phyloP scores from a whole-genome alignment of 805 yeast genomes.

The Saccharomycopsis synnaedendra region DNA sequence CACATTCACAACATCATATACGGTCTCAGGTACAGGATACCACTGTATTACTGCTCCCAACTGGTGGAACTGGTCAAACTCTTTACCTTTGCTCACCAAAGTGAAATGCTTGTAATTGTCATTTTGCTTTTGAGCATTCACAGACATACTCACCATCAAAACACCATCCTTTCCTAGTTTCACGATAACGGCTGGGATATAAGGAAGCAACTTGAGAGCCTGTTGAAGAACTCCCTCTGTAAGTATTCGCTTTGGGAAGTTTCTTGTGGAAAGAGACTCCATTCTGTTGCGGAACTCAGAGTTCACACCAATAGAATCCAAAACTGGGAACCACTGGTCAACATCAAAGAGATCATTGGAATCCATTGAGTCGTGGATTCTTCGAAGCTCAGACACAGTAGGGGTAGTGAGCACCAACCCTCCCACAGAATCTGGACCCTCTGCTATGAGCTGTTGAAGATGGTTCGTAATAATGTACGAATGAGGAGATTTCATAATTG shows the following conservation, averaged over 20 bases:
- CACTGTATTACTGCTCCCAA: conserved; percentile 36
- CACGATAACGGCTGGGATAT: conserved; percentile 33
- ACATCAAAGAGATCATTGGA: conserved; percentile 33
- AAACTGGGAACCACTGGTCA: conserved; percentile 62
- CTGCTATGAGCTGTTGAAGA: background rate
- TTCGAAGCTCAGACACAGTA: conserved; percentile 48
- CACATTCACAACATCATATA: conserved; percentile 42
- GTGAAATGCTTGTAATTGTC: background rate
- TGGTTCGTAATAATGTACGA: conserved; percentile 30
- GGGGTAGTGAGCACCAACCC: conserved; percentile 37
- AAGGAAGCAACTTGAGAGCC: conserved; percentile 65
- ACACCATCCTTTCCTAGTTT: conserved; percentile 17
- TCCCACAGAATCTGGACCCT: background rate
- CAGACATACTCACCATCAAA: conserved; percentile 24
- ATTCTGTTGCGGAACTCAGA: conserved; percentile 35
- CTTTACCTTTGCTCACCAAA: background rate
- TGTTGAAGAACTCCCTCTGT: conserved; percentile 47
- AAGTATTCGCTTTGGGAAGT: conserved; percentile 14
- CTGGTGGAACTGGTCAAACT: background rate
- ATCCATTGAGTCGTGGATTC: conserved; percentile 41
- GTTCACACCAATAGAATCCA: conserved; percentile 48
- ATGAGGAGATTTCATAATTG: conserved; percentile 4
- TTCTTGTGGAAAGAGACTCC: conserved; percentile 17
- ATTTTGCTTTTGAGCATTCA: conserved; percentile 17
- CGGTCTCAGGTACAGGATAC: conserved; percentile 30